Evolutionary conservation across 352 stramenopile species (phyloP).

Genomic region (Blastocystis hominis): DNA sequence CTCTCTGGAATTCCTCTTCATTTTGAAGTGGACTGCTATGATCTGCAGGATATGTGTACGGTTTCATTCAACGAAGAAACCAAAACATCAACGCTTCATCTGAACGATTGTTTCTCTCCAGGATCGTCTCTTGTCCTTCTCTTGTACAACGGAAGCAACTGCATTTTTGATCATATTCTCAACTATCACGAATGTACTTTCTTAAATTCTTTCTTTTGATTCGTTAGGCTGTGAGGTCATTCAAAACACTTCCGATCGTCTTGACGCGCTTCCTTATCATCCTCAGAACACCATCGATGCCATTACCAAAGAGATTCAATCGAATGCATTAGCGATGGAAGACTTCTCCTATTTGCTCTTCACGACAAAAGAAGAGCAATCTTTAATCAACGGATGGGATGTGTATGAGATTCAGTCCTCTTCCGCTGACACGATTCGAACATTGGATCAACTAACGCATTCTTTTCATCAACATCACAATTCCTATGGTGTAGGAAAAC

Average conservation of each 20-base stretch:
- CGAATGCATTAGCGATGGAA: neutral
- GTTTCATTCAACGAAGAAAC: neutral
- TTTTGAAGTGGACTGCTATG: neutral
- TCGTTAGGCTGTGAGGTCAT: conserved; percentile 13
- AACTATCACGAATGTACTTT: neutral
- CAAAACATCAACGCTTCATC: neutral
- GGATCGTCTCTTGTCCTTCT: conserved; percentile 26
- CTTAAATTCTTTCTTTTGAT: neutral
- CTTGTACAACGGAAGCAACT: neutral
- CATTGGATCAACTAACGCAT: neutral
- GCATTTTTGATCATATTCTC: neutral
- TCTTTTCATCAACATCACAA: conserved; percentile 33
- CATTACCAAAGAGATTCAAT: neutral
- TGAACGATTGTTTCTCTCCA: neutral
- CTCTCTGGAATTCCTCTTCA: neutral
- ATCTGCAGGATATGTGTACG: neutral
- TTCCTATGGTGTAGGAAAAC: neutral
- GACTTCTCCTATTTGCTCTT: conserved; percentile 58
- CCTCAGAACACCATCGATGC: neutral
- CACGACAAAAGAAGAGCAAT: conserved; percentile 48
- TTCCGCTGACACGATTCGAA: neutral
- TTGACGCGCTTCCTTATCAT: neutral
- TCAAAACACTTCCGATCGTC: neutral
- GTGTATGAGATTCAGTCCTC: neutral
- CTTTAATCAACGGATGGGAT: neutral